Evolutionary conservation across 1,139 yeast genomes (phyloP), one percentile per base, ranked within the genome.

Genomic region (Candida gigantensis): DNA sequence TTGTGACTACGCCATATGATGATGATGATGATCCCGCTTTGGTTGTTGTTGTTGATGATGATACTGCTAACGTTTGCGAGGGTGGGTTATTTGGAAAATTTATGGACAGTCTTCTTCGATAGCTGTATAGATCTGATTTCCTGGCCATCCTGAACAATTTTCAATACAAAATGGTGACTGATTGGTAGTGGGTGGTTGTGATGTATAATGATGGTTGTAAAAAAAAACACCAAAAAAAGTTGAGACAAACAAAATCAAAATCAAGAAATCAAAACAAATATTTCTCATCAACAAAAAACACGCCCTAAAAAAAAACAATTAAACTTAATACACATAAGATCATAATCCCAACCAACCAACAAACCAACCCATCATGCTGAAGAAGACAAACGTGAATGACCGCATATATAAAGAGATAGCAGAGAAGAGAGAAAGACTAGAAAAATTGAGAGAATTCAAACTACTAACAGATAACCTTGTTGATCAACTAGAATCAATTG

Each of bases 341-440:
- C 29, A 10, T 17, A 7, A 19, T 16, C 26, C 19, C 23, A 12
- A 35, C 10, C 18, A 24, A 18, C 16, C 30, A 27, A 3, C 24
- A 15, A 18, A 15, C n/a, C 15, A 14, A 20, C 10, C 16, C 16
- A 13, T 28, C 19, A 46, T 46, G 50, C 44, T 36, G 41, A 45
- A 41, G 24, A 24, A 24, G 13, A 46, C 36, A 28, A 34, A 30
- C 3, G 38, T 44, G n/a, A n/a, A n/a, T n/a, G n/a, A n/a, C n/a
- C n/a, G n/a, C 9, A 45, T 45, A 30, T 66, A 65, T 45, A 65
- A 59, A 42, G 62, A 61, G 43, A 66, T 72, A 28, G 62, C 59
- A 1, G 69, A 68, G 36, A 80, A 80, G 51, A 55, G 73, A 39
- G 69, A 67, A 4, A 86, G 81, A 48, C 68, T 81, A 24, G 75